Evolutionary conservation across 2,329 filamentous ascomycete species (phyloP).

Genomic region (Fusarium citri): DNA sequence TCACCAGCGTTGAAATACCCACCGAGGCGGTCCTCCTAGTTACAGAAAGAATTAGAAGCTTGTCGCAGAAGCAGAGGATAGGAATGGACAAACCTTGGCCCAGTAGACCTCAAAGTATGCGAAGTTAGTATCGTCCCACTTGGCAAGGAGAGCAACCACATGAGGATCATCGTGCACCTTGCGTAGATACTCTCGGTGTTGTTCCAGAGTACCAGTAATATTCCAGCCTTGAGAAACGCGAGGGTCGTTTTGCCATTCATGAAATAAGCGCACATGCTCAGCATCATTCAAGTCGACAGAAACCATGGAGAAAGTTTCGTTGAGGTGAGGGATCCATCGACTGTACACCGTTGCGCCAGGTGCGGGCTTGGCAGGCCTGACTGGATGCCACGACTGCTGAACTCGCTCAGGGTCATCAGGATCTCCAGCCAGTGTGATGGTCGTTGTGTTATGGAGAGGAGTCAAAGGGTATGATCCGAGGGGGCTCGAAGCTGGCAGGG

Average conservation of each 20-base stretch:
- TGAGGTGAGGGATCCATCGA: constrained; percentile 79
- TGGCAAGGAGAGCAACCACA: constrained; percentile 75
- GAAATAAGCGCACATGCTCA: constrained; percentile 76
- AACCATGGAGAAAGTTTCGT: constrained; percentile 83
- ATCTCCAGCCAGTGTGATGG: constrained; percentile 54
- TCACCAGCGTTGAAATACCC: constrained; percentile 67
- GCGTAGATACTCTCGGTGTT: constrained; percentile 78
- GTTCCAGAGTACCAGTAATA: constrained; percentile 78
- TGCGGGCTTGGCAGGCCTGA: constrained; percentile 76
- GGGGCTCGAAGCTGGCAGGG: constrained; percentile 51
- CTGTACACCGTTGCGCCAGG: constrained; percentile 80
- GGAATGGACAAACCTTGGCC: constrained; percentile 63
- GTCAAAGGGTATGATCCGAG: constrained; percentile 62
- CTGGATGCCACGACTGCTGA: constrained; percentile 74
- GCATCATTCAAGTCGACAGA: constrained; percentile 74
- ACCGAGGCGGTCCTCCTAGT: constrained; percentile 66
- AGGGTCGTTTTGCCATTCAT: constrained; percentile 86
- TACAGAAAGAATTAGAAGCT: background rate
- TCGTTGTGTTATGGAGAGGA: constrained; percentile 60
- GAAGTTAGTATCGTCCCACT: constrained; percentile 77
- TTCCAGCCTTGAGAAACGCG: constrained; percentile 85
- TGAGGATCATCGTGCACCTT: constrained; percentile 78
- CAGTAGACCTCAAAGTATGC: constrained; percentile 87
- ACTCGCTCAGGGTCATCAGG: constrained; percentile 54
- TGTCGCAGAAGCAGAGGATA: background rate